Base-by-base conservation (phyloP, 2,329 filamentous ascomycete genomes). In the Pseudocercospora macadamiae region DNA sequence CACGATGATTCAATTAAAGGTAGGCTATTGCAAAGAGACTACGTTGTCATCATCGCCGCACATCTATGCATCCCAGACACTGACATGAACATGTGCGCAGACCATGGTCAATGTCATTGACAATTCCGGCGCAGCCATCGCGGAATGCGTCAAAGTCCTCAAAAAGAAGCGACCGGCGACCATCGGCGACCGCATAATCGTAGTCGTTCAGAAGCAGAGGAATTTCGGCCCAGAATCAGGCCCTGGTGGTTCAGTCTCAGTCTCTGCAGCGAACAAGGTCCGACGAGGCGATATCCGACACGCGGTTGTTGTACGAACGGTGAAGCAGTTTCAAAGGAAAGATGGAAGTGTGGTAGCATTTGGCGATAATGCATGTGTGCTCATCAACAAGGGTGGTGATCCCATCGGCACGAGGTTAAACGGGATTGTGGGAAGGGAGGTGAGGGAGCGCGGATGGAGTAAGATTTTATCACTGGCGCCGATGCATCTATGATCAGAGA, bases 101-200 rank as follows among this genome's bases (percentile, higher is more conserved):
- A 90, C 93, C 75, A 91, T 99, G 86, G 86, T 99, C 71, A 97
- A 95, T 80, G 97, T 95, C 88, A 97, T 99, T 86, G 95, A 99
- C 88, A 99, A 97, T 83, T 97, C 95, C 66, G 95, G 95, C 75
- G 95, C 95, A 68, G 93, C 95, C 70, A 83, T 99, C 67, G 95
- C 97, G 79, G 95, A 99, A 81, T 99, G 95, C 80, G 90, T 89
- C 75, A 89, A 93, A 75, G 89, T 97, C 64, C 82, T 99, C 71
- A 91, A 91, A 73, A 95, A 93, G 80, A 96, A 97, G 81, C 82
- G 87, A 67, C 86, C 88, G 71, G 95, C 93, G 60, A 89, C 88
- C 72, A 93, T 99, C 72, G 95, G 95, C 77, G 96, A 99, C 78
- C 89, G 93, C 66, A 96, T 99, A 69, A 92, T 99, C 66, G 91